Evolutionary conservation across 202 grass and related monocot genomes (phyloP).

Genomic region (Digitaria exilis): DNA sequence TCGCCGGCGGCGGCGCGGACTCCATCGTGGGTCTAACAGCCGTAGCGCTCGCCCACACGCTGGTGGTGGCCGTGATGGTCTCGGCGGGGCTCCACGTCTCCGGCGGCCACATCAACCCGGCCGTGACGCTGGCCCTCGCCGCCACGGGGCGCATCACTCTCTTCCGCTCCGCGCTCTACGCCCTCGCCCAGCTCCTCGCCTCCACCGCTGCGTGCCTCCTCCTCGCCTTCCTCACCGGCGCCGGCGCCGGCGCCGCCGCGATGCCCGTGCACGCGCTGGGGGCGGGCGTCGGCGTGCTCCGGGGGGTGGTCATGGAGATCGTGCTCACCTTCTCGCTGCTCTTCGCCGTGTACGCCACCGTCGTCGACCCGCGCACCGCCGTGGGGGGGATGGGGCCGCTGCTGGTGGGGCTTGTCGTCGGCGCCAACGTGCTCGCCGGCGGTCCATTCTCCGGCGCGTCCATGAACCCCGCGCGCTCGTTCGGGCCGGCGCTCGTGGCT

Average conservation of each 20-base stretch:
- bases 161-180: constrained; percentile 75
- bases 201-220: constrained; percentile 67
- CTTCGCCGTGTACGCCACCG: constrained; percentile 76
- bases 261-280: constrained; percentile 64
- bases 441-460: constrained; percentile 77
- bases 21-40: constrained; percentile 70
- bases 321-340: constrained; percentile 92
- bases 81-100: constrained; percentile 85
- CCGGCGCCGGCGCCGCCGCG: constrained; percentile 31
- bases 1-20: constrained; percentile 56
- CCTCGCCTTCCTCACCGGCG: constrained; percentile 64
- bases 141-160: constrained; percentile 69
- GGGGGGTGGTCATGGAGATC: constrained; percentile 70
- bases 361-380: constrained; percentile 61
- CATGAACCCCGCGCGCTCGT: constrained; percentile 91
- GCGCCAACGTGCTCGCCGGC: constrained; percentile 76
- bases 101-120: constrained; percentile 86
- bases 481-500: constrained; percentile 61
- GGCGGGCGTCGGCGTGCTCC: constrained; percentile 43
- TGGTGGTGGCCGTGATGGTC: constrained; percentile 75
- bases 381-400: constrained; percentile 51
- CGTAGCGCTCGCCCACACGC: constrained; percentile 68
- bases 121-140: constrained; percentile 76
- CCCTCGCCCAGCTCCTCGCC: constrained; percentile 59
- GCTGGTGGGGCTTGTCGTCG: constrained; percentile 70